Conservation (phyloP, 164 flowering plant species). For the Brasenia schreberi region DNA sequence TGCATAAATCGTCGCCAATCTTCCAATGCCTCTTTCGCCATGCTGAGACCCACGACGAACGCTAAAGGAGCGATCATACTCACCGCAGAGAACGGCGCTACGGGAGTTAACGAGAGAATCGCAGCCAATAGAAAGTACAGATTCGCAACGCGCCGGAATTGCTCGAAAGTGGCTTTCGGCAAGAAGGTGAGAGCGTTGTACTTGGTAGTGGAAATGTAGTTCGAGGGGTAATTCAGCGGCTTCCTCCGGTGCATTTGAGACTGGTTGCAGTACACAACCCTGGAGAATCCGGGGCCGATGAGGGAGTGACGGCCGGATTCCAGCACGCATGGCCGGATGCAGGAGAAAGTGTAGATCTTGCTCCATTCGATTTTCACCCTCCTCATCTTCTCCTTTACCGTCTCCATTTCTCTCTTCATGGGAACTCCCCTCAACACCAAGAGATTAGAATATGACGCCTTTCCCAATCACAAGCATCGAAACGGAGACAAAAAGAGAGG, state of each 20-base stretch:
- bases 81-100: conserved; percentile 62
- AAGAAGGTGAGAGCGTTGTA: conserved; percentile 41
- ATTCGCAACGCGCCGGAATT: conserved; percentile 92
- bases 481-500: too few relatives aligned
- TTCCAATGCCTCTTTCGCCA: conserved; percentile 91
- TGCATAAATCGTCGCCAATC: conserved; percentile 91
- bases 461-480: too few relatives aligned
- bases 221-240: conserved; percentile 27
- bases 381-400: conserved; percentile 3
- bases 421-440: too few relatives aligned
- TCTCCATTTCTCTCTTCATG: too few relatives aligned
- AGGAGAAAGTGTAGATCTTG: conserved; percentile 40
- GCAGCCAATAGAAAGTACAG: conserved; percentile 87
- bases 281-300: conserved; percentile 42
- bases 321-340: conserved; percentile 15
- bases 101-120: conserved; percentile 47
- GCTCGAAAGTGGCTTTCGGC: conserved; percentile 47
- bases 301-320: conserved; percentile 14
- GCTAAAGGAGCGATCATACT: conserved; percentile 93
- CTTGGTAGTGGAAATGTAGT: conserved; percentile 42
- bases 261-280: conserved; percentile 51
- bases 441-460: too few relatives aligned
- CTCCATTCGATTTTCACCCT: conserved; percentile 36
- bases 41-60: conserved; percentile 91
- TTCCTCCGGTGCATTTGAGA: conserved; percentile 23